A percentile compares a stretch with the other conserved stretches of the same genome.
phyloP scores from a whole-genome alignment of 768 basidiomycete genomes.

The Leccinum aurantiacum region DNA sequence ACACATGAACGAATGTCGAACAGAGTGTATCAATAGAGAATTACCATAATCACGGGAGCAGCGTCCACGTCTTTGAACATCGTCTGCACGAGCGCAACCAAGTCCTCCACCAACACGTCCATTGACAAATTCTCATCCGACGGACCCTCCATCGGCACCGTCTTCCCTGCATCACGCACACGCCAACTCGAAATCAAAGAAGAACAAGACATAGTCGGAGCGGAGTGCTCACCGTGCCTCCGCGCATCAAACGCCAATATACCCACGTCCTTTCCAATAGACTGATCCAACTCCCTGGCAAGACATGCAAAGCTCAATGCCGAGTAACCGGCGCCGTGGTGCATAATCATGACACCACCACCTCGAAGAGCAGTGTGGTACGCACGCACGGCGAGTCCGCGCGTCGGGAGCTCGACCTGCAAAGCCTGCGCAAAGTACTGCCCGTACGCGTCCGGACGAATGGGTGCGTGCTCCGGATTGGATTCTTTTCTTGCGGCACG shows the following conservation, averaged over 20 bases:
- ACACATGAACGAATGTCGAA: neutral
- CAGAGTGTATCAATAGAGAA: neutral
- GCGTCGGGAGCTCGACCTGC: constrained; percentile 64
- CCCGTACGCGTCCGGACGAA: constrained; percentile 57
- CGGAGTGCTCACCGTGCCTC: constrained; percentile 69
- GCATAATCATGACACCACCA: constrained; percentile 80
- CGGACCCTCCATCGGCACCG: constrained; percentile 20
- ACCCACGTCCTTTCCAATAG: constrained; percentile 72
- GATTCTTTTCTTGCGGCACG: constrained; percentile 36
- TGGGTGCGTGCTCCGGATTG: constrained; percentile 68
- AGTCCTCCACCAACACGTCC: constrained; percentile 68
- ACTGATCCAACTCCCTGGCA: constrained; percentile 70
- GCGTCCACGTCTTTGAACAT: constrained; percentile 63
- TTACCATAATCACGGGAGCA: constrained; percentile 75
- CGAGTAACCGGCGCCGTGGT: constrained; percentile 93
- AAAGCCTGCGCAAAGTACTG: constrained; percentile 78
- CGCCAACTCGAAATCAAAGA: neutral
- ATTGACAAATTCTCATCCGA: constrained; percentile 54
- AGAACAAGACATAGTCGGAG: neutral
- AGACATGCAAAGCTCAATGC: constrained; percentile 89
- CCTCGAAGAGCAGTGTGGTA: constrained; percentile 75
- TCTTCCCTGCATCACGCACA: constrained; percentile 22
- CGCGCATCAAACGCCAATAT: constrained; percentile 81
- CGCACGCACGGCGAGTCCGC: constrained; percentile 67
- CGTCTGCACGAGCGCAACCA: constrained; percentile 64